Evolutionary conservation across 2,329 filamentous ascomycete species (phyloP), one percentile per base, ranked within the genome.

Genomic region (Penicillium sp.): DNA sequence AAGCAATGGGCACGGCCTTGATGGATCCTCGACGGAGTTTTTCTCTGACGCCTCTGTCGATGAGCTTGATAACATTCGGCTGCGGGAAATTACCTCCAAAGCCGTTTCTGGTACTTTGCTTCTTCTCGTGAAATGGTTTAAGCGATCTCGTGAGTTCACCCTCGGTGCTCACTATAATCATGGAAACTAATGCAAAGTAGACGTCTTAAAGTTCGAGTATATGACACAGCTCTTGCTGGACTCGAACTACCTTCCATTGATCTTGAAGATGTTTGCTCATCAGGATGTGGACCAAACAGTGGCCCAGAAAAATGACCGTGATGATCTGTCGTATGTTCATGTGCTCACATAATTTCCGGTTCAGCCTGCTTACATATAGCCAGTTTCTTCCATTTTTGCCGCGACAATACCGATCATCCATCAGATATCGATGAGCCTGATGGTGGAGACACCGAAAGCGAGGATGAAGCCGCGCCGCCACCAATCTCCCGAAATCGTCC

Each of bases 141-240:
- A 96, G 73, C 81, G 96, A 53, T 97, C 92, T 57, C 95, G 92
- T 96, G 80, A 80, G 91, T 80, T 33, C 21, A n/a, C 16, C 8
- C 10, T 8, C 19, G 5, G 3, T 16, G 21, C 4, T 4, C 3
- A 31, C 1, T 21, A 14, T 13, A 13, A 19, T 7, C 11, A 46
- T 29, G 39, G 33, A 46, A 14, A 63, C 59, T 71, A 55, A 67
- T 47, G 8, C 21, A 4, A 45, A 4, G 5, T 48, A 96, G 92
- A 99, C 72, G 85, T 98, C 27, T 80, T 99, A 63, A 96, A 97
- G 72, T 97, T 95, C 65, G 95, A 99, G 76, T 98, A 97, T 69
- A 80, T 99, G 69, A 93, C 92, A 0, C 95, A 99, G 70, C 83
- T 99, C 3, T 80, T 99, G 11, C 83, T 99, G 27, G 95, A 99